A percentile compares a stretch with the other conserved stretches of the same genome.
Conservation (phyloP, 2,329 filamentous ascomycete genomes). For the Penicillium brasilianum region DNA sequence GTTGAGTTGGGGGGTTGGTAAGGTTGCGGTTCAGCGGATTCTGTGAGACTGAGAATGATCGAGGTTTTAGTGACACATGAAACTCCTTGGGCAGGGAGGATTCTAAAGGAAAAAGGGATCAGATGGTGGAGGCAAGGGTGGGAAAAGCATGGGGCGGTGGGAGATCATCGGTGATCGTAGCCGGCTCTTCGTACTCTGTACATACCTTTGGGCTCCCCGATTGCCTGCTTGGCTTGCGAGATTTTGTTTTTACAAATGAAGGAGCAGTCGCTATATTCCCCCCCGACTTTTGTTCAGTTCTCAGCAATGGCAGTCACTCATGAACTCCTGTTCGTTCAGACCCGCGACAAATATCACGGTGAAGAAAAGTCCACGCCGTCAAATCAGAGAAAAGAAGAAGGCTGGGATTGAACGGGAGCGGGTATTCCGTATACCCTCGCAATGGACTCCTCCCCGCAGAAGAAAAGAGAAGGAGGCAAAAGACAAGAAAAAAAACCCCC, state of each 20-base stretch:
- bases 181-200: constrained; percentile 5
- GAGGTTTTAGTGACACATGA: background rate
- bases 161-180: constrained; percentile 22
- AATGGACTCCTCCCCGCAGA: background rate
- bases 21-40: background rate
- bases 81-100: constrained; percentile 1
- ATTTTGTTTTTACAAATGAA: background rate
- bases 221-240: background rate
- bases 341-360: constrained; percentile 1
- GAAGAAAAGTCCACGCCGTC: constrained; percentile 6
- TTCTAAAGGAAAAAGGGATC: constrained; percentile 14
- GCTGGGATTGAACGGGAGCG: constrained; percentile 25
- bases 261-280: background rate
- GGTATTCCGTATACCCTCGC: constrained; percentile 4
- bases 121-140: constrained; percentile 29
- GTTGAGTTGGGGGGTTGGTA: background rate
- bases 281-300: background rate
- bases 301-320: background rate
- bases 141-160: constrained; percentile 31
- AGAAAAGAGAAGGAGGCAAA: background rate
- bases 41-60: background rate
- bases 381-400: constrained; percentile 19
- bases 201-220: constrained; percentile 6
- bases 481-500: background rate
- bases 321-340: constrained; percentile 16